Evolutionary conservation across 2,329 filamentous ascomycete species (phyloP).

Genomic region (Fusarium lateritium): DNA sequence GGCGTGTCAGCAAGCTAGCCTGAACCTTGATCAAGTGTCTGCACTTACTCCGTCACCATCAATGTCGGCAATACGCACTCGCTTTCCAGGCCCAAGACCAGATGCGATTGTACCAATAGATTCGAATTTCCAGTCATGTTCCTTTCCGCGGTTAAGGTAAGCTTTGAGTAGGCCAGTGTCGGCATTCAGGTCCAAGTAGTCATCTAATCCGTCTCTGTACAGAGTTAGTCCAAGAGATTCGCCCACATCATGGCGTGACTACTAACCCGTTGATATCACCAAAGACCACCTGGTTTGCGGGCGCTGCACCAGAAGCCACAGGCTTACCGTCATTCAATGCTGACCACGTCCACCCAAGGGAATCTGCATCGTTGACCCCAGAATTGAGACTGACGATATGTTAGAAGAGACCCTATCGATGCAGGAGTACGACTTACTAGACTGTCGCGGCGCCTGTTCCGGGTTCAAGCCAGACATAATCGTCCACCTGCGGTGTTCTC

Average conservation of each 20-base stretch:
- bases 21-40: too few species aligned
- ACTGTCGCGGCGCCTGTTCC: conserved; percentile 5
- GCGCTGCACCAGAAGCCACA: conserved; percentile 11
- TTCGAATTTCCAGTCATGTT: conserved; percentile 4
- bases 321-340: conserved; percentile 22
- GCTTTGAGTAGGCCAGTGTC: not conserved
- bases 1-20: not conserved
- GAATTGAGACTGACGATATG: conserved; percentile 11
- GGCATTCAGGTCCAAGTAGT: conserved; percentile 2
- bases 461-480: conserved; percentile 27
- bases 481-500: not conserved
- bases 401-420: rapidly evolving
- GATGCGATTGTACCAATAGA: conserved; percentile 3
- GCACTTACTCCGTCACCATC: conserved; percentile 9
- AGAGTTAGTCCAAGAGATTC: too few species aligned
- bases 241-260: not conserved
- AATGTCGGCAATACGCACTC: conserved; percentile 16
- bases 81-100: not conserved
- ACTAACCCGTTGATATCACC: conserved; percentile 18
- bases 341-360: conserved; percentile 22
- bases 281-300: conserved; percentile 5
- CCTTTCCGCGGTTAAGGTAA: not conserved
- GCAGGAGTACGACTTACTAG: not conserved
- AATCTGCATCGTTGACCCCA: conserved; percentile 1
- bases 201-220: not conserved